These are phyloP conservation scores for Cryptosporidium sp. DNA, from an alignment of 169 alveolate genomes.

Conservation along the genomic window DNA sequence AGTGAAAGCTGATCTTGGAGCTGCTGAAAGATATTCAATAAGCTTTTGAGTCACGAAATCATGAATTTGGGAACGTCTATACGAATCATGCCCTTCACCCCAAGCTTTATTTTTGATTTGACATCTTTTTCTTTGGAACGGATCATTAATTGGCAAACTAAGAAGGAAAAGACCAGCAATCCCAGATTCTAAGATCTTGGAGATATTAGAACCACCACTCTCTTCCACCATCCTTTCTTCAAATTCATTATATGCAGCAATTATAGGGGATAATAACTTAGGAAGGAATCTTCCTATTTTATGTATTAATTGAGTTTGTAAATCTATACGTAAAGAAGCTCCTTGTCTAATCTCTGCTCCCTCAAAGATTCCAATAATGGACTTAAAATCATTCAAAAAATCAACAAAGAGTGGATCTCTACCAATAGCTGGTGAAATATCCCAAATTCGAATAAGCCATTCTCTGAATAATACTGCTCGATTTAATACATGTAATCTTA, in stretches of 20 bases:
- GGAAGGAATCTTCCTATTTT: background rate
- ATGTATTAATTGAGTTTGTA: background rate
- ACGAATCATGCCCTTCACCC: background rate
- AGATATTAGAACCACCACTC: background rate
- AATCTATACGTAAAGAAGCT: background rate
- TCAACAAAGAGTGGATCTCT: constrained; percentile 3
- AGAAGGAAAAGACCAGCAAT: constrained; percentile 9
- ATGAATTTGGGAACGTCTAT: background rate
- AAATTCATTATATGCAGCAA: background rate
- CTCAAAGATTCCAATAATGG: background rate
- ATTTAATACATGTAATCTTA: constrained; percentile 1
- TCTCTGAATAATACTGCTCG: constrained; percentile 48
- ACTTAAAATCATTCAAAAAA: background rate
- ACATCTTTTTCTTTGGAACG: background rate
- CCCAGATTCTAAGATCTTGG: background rate
- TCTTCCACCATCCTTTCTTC: background rate
- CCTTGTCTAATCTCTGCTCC: background rate
- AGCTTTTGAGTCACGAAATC: constrained; percentile 17
- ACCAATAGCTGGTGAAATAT: background rate
- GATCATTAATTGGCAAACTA: background rate
- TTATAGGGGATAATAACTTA: background rate
- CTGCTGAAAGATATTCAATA: constrained; percentile 10
- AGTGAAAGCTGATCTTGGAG: constrained; percentile 32
- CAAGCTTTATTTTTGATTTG: constrained; percentile 9
- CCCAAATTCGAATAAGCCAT: constrained; percentile 49